Base-by-base conservation (phyloP, 768 basidiomycete species). In the Boletales sp. region DNA sequence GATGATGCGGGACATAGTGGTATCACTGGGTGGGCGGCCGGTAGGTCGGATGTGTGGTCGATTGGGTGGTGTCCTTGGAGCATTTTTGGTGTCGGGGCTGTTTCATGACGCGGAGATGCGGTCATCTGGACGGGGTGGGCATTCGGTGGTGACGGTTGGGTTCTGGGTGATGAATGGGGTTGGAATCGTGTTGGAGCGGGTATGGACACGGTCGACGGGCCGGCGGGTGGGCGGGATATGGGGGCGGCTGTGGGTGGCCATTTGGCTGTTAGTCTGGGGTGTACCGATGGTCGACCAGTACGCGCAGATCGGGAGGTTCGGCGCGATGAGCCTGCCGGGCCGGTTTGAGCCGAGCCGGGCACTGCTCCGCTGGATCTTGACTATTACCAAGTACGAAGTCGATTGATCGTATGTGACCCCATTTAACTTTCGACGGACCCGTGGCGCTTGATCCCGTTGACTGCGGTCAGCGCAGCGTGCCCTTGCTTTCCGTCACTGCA, bases 111-210 rank as follows among this genome's bases (percentile, higher is more conserved):
- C 77, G 10, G 81, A 78, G 7, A 43, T 80, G 42, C 81, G 80
- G 76, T 78, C 78, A 0, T 72, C 81, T 69, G 79, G 75, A 2
- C 68, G 64, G 0, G 78, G 79, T 12, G 68, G 72, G 0, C 77
- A 79, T 21, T 70, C 76, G n/a, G 4, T 27, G 5, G 48, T 54
- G 18, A 61, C 78, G 14, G 63, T 69, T 0, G 77, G 75, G 0
- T 84, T 79, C 54, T 87, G 84, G 64, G 41, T 81, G 43, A 65
- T 81, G 63, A 80, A 75, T 56, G 83, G 77, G n/a, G 58, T 81
- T 0, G 82, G 82, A 5, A 60, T 79, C 15, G 51, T 77, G 7
- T 30, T 81, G 34, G 85, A 86, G 62, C 64, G 68, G 5, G 51
- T 61, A 6, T 85, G 74, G 74, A 73, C 66, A 54, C 51, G 51